Evolutionary conservation across 2,329 filamentous ascomycete genomes (phyloP), one percentile per base, ranked within the genome.

Genomic region (Colletotrichum destructivum): DNA sequence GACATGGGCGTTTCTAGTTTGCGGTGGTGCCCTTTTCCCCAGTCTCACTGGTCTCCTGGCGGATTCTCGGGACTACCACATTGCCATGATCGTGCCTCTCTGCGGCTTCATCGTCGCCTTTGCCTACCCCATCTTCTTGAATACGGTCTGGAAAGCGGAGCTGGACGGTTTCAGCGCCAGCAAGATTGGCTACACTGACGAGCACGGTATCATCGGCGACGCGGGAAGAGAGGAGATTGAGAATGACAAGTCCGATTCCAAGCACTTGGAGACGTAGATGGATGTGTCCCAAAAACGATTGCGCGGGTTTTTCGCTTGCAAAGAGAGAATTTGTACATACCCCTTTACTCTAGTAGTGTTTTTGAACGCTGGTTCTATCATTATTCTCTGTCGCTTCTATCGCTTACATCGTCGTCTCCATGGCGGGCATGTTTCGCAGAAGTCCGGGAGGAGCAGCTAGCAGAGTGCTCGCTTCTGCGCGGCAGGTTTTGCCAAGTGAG

Each of bases 51-150:
- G 66, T 7, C 60, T 69, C 6, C 52, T 70, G 12, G 69, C 69
- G 13, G 69, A 72, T 47, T 47, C 56, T 44, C 55, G 51, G 46
- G 60, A 44, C 54, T 65, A 72, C 26, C 66, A 69, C 0, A 82
- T 88, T 51, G 88, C 90, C 5, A 92, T 94, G 89, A 83, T 90
- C 11, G 91, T 94, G 1, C 92, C 92, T 0, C 77, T 92, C 55
- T 76, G 76, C 62, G 91, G 91, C 75, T 89, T 92, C 78, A 78
- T 89, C 4, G 84, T 82, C 2, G 87, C 89, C 0, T 86, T 82
- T 82, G 82, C 85, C 1, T 92, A 92, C 73, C 86, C 89, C 0
- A 44, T 89, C 40, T 86, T 85, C 13, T 89, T 91, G 72, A 94
- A 94, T 80, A 72, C 69, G 4, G 18, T 69, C 18, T 73, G 65